Conservation (phyloP, 139 green algal species). For the Ostreobium quekettii region DNA sequence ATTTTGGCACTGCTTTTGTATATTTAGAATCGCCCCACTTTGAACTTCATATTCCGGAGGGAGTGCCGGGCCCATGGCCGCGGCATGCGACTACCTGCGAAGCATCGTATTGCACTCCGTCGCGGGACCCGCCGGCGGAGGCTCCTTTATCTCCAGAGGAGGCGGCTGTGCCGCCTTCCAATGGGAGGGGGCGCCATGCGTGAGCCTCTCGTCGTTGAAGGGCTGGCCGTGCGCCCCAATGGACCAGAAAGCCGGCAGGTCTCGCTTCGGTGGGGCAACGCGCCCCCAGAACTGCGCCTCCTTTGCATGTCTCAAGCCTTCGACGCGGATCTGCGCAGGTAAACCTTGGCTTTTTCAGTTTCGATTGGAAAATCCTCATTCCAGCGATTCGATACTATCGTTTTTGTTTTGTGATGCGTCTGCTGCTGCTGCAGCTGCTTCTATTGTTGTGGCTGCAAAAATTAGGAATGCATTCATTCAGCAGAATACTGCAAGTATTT, state of each 20-base stretch:
- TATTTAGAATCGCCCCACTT: too few relatives aligned
- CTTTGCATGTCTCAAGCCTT: slow-evolving; percentile 32
- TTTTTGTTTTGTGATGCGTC: too few relatives aligned
- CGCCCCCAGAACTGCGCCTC: slow-evolving; percentile 38
- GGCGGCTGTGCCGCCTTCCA: slow-evolving; percentile 6
- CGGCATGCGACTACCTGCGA: slow-evolving; percentile 22
- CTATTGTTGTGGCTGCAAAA: too few relatives aligned
- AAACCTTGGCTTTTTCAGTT: too few relatives aligned
- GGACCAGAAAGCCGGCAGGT: slow-evolving; percentile 46
- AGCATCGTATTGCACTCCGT: slow-evolving; percentile 29
- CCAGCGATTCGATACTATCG: too few relatives aligned
- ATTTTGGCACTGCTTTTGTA: too few relatives aligned
- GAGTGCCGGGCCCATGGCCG: neutral
- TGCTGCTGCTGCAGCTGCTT: too few relatives aligned
- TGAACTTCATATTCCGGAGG: neutral
- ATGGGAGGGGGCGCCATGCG: slow-evolving; percentile 18
- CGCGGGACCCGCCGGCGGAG: slow-evolving; percentile 26
- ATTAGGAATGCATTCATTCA: too few relatives aligned
- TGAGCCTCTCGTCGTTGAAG: slow-evolving; percentile 37
- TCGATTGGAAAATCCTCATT: too few relatives aligned
- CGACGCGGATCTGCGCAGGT: slow-evolving; percentile 32
- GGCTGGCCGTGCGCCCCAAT: slow-evolving; percentile 35
- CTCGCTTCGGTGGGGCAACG: slow-evolving; percentile 22
- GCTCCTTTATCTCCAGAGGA: slow-evolving; percentile 2
- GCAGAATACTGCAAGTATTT: too few relatives aligned